Evolutionary conservation across 139 green algal genomes (phyloP), one percentile per base, ranked within the genome.

Genomic region (Eudorina sp.): DNA sequence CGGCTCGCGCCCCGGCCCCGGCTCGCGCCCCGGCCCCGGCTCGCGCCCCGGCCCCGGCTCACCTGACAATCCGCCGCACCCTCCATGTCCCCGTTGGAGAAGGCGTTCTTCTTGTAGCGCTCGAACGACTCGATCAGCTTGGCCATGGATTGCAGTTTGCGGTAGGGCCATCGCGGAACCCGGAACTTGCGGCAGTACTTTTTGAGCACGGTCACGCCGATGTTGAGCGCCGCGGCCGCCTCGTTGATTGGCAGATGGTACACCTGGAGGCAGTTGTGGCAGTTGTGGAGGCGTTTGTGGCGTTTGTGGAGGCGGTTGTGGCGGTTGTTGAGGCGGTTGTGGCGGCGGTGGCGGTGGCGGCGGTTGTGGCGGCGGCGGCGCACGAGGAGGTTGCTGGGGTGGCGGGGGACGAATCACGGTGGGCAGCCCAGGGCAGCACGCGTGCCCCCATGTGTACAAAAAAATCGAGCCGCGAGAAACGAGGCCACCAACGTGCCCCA

Each of bases 141-240:
- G 72, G 91, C 89, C 74, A 96, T 75, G 41, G 58, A 90, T 75
- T 94, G 90, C 5, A 95, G 89, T 82, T 96, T 96, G 70, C 94
- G 91, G 92, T 91, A 95, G 1, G 94, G 94, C 94, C 94, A 96
- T 19, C 93, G 86, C 18, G 89, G 73, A 43, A 96, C 93, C 46
- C 88, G 73, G 89, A 93, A 94, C 48, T 92, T 92, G 46, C 94
- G 91, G 92, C 94, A 96, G 85, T 94, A 92, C 83, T 94, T 93
- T 82, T 96, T 96, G 8, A 96, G 82, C 48, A 94, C 92, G 6
- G 94, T 96, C 34, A 95, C 83, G 40, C 94, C 93, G 29, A 96
- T 92, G 68, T 81, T 84, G 41, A 96, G 88, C 31, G 83, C 51
- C 21, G 91, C 89, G 25, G 91, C 92, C 16, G 94, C 93, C 41